phyloP scores from a whole-genome alignment of 2,329 filamentous ascomycete species.

The Sporothrix luriei region DNA sequence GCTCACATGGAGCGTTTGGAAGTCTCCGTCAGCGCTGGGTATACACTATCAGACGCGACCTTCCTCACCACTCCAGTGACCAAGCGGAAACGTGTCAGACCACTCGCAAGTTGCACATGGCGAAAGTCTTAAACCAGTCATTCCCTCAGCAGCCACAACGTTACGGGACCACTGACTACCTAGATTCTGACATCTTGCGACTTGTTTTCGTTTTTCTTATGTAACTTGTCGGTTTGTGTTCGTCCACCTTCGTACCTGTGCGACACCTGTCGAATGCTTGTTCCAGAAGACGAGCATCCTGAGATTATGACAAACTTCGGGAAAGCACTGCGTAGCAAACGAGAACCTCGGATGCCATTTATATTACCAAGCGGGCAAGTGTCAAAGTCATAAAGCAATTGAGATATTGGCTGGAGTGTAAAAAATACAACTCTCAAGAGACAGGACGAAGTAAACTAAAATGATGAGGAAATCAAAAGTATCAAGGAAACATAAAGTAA shows the following conservation, averaged over 20 bases:
- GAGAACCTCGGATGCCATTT: conserved; percentile 2
- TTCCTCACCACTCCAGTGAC: background rate
- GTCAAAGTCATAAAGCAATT: background rate
- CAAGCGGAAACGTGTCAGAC: conserved; percentile 7
- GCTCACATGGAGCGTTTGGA: background rate
- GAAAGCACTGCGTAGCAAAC: background rate
- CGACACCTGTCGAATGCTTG: background rate
- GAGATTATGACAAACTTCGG: background rate
- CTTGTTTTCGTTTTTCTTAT: background rate
- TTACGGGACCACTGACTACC: conserved; percentile 16
- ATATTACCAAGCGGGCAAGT: background rate
- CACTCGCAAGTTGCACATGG: conserved; percentile 22
- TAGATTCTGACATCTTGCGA: background rate
- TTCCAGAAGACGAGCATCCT: conserved; percentile 22
- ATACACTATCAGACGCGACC: background rate
- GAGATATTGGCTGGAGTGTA: background rate
- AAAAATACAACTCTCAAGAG: background rate
- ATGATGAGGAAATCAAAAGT: too few relatives aligned
- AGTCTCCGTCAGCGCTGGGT: background rate
- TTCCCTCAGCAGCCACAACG: conserved; percentile 1
- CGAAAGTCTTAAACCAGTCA: background rate
- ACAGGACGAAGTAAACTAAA: background rate
- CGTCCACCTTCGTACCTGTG: background rate
- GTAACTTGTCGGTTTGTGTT: background rate
- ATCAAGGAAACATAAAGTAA: too few relatives aligned